phyloP scores from a whole-genome alignment of 805 yeast genomes.

The Zygosaccharomyces kombuchaensis region DNA sequence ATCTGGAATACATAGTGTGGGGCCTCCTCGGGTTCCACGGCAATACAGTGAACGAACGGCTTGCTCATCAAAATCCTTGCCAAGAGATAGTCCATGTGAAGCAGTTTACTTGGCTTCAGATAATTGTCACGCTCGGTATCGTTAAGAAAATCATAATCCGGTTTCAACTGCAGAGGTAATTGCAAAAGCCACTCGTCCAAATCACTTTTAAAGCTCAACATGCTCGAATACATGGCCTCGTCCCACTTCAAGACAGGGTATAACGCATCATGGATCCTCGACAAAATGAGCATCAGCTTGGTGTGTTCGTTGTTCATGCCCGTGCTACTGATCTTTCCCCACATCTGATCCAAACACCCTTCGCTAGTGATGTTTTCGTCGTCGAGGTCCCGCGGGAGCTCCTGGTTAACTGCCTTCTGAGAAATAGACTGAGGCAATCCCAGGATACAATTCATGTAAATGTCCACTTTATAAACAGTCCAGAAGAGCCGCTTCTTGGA shows the following conservation, averaged over 20 bases:
- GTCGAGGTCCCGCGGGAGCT: conserved; percentile 76
- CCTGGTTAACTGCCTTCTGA: conserved; percentile 83
- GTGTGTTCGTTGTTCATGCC: conserved; percentile 87
- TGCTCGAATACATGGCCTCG: conserved; percentile 30
- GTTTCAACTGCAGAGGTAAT: conserved; percentile 67
- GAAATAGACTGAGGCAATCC: conserved; percentile 78
- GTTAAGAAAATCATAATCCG: conserved; percentile 63
- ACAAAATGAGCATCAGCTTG: conserved; percentile 59
- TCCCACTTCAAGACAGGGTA: conserved; percentile 14
- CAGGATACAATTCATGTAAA: conserved; percentile 79
- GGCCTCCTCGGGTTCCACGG: conserved; percentile 25
- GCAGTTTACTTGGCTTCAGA: conserved; percentile 66
- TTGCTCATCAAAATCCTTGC: conserved; percentile 78
- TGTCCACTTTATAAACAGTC: conserved; percentile 87
- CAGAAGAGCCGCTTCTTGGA: conserved; percentile 81
- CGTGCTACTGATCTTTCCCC: conserved; percentile 58
- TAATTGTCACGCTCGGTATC: conserved; percentile 41
- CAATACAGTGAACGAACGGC: conserved; percentile 81
- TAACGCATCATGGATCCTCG: conserved; percentile 15
- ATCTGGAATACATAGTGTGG: conserved; percentile 59
- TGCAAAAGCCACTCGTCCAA: conserved; percentile 67
- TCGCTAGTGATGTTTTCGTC: conserved; percentile 76
- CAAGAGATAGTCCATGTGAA: conserved; percentile 68
- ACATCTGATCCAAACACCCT: conserved; percentile 48
- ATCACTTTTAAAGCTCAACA: conserved; percentile 62